phyloP scores from a whole-genome alignment of 768 basidiomycete genomes.

The Termitomyces sp. region DNA sequence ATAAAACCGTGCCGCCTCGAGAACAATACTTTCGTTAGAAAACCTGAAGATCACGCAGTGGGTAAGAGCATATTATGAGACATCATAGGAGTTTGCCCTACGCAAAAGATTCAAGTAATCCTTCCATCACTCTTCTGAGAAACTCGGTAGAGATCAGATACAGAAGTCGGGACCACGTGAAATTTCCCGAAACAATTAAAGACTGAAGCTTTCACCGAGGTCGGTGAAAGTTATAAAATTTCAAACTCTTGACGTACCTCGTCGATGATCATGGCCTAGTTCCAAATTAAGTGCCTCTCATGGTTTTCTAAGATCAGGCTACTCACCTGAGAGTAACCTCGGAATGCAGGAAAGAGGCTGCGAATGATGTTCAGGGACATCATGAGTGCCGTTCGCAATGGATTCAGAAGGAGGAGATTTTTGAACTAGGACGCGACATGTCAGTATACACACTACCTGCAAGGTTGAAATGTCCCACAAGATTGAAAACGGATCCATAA shows the following conservation, averaged over 20 bases:
- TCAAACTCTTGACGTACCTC: conserved; percentile 50
- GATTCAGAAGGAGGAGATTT: conserved; percentile 53
- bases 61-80: conserved; percentile 13
- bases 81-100: conserved; percentile 37
- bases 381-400: conserved; percentile 68
- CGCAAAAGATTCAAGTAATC: conserved; percentile 68
- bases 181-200: conserved; percentile 65
- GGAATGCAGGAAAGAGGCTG: conserved; percentile 77
- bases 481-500: conserved; percentile 49
- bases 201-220: conserved; percentile 54
- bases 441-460: conserved; percentile 11
- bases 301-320: conserved; percentile 10
- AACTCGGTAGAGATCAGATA: conserved; percentile 62
- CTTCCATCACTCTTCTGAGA: conserved; percentile 59
- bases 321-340: conserved; percentile 75
- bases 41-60: conserved; percentile 36
- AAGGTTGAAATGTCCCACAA: conserved; percentile 34
- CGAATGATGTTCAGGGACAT: conserved; percentile 65
- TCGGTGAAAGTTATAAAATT: conserved; percentile 16
- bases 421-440: conserved; percentile 30
- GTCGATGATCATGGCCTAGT: conserved; percentile 73
- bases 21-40: conserved; percentile 69
- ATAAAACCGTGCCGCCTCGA: conserved; percentile 68
- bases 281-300: conserved; percentile 13
- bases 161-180: conserved; percentile 64